phyloP scores from a whole-genome alignment of 2,329 filamentous ascomycete species.

The Lachnellula subtilissima region DNA sequence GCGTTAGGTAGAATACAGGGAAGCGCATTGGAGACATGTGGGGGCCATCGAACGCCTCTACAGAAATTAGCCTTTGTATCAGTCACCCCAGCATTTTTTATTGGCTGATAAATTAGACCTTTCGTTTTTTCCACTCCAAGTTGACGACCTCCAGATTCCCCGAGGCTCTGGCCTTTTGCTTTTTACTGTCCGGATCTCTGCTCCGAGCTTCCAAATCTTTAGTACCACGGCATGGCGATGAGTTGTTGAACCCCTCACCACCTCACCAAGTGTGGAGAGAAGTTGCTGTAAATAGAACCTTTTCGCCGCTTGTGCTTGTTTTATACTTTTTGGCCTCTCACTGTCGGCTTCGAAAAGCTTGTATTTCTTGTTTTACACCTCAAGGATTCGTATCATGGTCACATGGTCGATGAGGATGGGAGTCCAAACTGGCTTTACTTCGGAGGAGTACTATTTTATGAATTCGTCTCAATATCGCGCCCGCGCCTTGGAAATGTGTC shows the following conservation, averaged over 20 bases:
- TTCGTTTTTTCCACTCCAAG: not conserved
- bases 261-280: not conserved
- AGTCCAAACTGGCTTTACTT: conserved; percentile 8
- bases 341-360: not conserved
- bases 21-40: conserved; percentile 8
- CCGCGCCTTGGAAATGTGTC: conserved; percentile 8
- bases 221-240: not conserved
- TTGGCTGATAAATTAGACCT: conserved; percentile 5
- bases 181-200: not conserved
- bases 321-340: not conserved
- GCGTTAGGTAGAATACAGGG: conserved; percentile 8
- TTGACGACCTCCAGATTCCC: conserved; percentile 4
- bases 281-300: conserved; percentile 1
- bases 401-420: not conserved
- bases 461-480: conserved; percentile 16
- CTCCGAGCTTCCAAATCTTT: not conserved
- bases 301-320: conserved; percentile 2
- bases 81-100: conserved; percentile 5
- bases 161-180: not conserved
- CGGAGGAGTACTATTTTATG: conserved; percentile 1
- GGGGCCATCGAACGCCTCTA: conserved; percentile 2
- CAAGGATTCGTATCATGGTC: not conserved
- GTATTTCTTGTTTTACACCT: not conserved
- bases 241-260: not conserved
- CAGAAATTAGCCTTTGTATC: not conserved